These are phyloP conservation scores for Monosporascus sp. DNA, from an alignment of 2,329 filamentous ascomycete genomes.

Conservation along the genomic window DNA sequence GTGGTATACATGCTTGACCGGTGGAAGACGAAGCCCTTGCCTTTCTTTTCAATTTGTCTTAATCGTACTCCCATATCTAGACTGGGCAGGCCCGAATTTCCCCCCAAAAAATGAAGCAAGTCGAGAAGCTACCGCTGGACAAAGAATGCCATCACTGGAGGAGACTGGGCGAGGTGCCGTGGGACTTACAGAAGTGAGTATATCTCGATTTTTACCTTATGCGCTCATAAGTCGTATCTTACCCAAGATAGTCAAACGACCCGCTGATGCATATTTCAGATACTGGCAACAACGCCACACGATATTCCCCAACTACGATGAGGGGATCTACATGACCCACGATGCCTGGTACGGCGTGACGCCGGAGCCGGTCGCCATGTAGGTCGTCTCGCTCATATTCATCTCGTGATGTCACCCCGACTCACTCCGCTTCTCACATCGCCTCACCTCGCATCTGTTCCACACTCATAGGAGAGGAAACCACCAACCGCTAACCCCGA, in stretches of 20 bases:
- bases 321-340: constrained; percentile 85
- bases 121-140: constrained; percentile 46
- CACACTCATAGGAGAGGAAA: background rate
- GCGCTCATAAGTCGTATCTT: background rate
- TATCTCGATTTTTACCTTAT: background rate
- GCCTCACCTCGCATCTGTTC: too few species aligned
- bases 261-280: constrained; percentile 37
- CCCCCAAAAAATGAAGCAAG: constrained; percentile 32
- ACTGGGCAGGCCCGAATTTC: constrained; percentile 4
- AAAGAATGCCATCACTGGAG: constrained; percentile 72
- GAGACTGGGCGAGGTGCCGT: constrained; percentile 64
- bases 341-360: constrained; percentile 97
- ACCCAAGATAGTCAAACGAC: background rate
- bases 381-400: constrained; percentile 24
- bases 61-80: background rate
- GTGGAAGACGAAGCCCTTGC: too few species aligned
- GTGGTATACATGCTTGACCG: too few species aligned
- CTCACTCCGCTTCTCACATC: background rate
- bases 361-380: constrained; percentile 85
- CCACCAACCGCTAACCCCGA: background rate
- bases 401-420: background rate
- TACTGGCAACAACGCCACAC: constrained; percentile 88
- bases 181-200: constrained; percentile 75
- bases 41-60: background rate
- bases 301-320: constrained; percentile 82